phyloP scores from a whole-genome alignment of 352 stramenopile genomes.

The Bremia lactucae region DNA sequence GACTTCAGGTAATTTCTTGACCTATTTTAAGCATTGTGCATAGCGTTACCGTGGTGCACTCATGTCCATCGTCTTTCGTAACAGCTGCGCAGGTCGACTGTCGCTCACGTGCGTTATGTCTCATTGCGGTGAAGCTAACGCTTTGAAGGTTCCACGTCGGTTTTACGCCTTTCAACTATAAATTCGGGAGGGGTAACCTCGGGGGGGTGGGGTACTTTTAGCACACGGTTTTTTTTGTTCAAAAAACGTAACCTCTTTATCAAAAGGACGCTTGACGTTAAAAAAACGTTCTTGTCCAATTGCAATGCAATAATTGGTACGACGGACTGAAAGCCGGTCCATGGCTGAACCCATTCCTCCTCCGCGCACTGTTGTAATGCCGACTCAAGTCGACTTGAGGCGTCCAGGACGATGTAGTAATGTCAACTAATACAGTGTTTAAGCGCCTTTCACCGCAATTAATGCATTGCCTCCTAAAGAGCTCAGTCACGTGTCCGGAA shows the following conservation, averaged over 20 bases:
- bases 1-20: not conserved
- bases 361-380: slow-evolving; percentile 6
- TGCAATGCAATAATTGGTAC: not conserved
- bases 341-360: slow-evolving; percentile 10
- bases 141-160: no score
- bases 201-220: no score
- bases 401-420: slow-evolving; percentile 22
- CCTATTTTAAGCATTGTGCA: no score
- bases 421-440: slow-evolving; percentile 17
- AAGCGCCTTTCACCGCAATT: slow-evolving; percentile 12
- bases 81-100: no score
- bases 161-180: no score
- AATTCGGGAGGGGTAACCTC: no score
- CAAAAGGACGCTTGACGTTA: not conserved
- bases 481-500: slow-evolving; percentile 1
- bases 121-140: no score
- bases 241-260: no score
- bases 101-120: no score
- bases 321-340: slow-evolving; percentile 4
- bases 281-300: not conserved
- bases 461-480: slow-evolving; percentile 17
- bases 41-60: no score
- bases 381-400: slow-evolving; percentile 9
- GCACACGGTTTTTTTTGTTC: no score
- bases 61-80: no score